Conservation (phyloP, 2,329 filamentous ascomycete species). For the Pseudocercospora vitis region DNA sequence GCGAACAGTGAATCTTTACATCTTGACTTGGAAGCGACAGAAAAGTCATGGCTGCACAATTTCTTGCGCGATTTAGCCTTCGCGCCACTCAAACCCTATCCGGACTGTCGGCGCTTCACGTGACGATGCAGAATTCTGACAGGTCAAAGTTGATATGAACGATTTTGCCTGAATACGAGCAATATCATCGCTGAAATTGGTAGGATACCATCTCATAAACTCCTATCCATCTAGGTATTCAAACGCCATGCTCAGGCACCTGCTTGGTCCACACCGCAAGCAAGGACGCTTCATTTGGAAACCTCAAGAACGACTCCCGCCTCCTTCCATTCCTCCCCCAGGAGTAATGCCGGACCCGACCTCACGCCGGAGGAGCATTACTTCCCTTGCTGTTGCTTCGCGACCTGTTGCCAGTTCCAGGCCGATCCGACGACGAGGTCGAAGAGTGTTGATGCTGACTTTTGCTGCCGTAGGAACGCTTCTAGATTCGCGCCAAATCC, state of each 20-base stretch:
- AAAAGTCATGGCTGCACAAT: not conserved
- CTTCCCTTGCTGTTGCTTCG: conserved; percentile 25
- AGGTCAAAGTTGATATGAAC: not conserved
- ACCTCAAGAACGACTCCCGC: conserved; percentile 10
- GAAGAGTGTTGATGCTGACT: conserved; percentile 21
- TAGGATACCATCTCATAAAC: conserved; percentile 24
- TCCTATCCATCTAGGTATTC: conserved; percentile 28
- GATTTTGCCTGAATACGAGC: not conserved
- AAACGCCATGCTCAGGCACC: conserved; percentile 25
- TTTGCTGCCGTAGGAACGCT: conserved; percentile 28
- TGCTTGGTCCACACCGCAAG: conserved; percentile 4
- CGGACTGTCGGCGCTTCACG: not conserved
- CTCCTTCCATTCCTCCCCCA: conserved; percentile 11
- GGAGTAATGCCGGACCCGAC: not conserved
- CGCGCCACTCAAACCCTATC: not conserved
- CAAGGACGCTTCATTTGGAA: conserved; percentile 15
- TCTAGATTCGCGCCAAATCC: conserved; percentile 26
- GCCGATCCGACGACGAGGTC: conserved; percentile 14
- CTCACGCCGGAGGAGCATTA: conserved; percentile 21
- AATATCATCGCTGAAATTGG: conserved; percentile 13
- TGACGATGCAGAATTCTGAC: not conserved
- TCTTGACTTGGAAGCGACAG: conserved; percentile 9
- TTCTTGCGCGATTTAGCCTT: conserved; percentile 1
- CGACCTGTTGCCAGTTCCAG: conserved; percentile 21
- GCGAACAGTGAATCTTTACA: conserved; percentile 8